phyloP scores from a whole-genome alignment of 2,329 filamentous ascomycete genomes.

The Trichoderma cornu-damae region DNA sequence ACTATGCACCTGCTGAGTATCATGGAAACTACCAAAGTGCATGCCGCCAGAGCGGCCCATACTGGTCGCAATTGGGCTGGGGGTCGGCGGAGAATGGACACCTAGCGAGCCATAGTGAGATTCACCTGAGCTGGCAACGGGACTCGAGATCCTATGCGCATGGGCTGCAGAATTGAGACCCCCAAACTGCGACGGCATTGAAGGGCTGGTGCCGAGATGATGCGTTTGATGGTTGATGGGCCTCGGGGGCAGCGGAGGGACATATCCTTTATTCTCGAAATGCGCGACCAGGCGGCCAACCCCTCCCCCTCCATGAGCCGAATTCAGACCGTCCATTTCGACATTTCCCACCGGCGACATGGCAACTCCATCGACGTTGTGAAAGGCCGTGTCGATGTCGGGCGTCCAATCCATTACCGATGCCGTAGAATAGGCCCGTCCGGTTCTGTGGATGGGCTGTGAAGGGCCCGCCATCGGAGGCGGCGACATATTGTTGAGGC shows the following conservation, averaged over 20 bases:
- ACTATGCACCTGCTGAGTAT: slow-evolving; percentile 28
- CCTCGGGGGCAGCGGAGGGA: slow-evolving; percentile 35
- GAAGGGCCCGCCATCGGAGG: slow-evolving; percentile 24
- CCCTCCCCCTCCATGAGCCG: slow-evolving; percentile 24
- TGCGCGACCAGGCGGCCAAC: slow-evolving; percentile 39
- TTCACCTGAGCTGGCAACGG: slow-evolving; percentile 31
- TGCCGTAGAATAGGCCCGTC: slow-evolving; percentile 27
- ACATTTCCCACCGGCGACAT: slow-evolving; percentile 24
- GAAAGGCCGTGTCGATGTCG: slow-evolving; percentile 29
- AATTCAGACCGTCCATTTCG: slow-evolving; percentile 27
- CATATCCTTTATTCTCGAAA: slow-evolving; percentile 38
- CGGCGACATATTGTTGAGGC: slow-evolving; percentile 24
- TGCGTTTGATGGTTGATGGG: slow-evolving; percentile 30
- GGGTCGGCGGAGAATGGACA: slow-evolving; percentile 27
- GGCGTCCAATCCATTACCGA: slow-evolving; percentile 38
- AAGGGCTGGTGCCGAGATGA: slow-evolving; percentile 26
- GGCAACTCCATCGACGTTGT: slow-evolving; percentile 20
- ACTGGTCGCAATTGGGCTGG: slow-evolving; percentile 31
- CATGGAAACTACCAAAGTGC: slow-evolving; percentile 32
- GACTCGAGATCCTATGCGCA: slow-evolving; percentile 31
- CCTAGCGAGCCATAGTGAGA: slow-evolving; percentile 32
- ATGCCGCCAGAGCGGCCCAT: slow-evolving; percentile 26
- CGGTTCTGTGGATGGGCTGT: slow-evolving; percentile 26
- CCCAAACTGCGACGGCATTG: slow-evolving; percentile 31
- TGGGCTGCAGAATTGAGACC: slow-evolving; percentile 26